A percentile compares a stretch with the other conserved stretches of the same genome.
These are phyloP conservation scores for Wallacemonas rigidus DNA, from an alignment of 208 protist species.

Conservation along the genomic window DNA sequence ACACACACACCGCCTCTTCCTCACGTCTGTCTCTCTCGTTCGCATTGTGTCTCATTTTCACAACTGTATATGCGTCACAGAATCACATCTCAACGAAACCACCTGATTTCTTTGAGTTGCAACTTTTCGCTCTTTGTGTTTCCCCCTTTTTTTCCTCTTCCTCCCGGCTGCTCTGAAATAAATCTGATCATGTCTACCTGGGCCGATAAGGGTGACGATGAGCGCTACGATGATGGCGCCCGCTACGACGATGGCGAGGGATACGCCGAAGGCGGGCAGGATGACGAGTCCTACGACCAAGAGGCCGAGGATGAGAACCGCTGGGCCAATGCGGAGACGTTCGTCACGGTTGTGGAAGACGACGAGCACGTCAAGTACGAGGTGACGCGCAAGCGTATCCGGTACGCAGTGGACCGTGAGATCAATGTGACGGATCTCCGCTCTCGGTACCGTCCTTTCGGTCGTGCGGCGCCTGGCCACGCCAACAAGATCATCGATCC, in stretches of 20 bases:
- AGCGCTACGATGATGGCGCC: slow-evolving; percentile 37
- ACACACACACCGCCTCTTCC: neutral
- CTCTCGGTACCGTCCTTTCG: slow-evolving; percentile 40
- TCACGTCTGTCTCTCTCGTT: slow-evolving; percentile 5
- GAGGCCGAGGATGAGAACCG: slow-evolving; percentile 29
- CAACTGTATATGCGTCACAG: neutral
- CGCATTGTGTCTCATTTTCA: slow-evolving; percentile 13
- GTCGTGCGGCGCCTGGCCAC: slow-evolving; percentile 40
- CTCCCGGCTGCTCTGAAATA: neutral
- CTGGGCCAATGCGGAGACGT: slow-evolving; percentile 64
- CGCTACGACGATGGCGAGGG: slow-evolving; percentile 33
- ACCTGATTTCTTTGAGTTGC: too few relatives aligned
- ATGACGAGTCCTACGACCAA: slow-evolving; percentile 30
- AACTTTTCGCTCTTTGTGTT: too few relatives aligned
- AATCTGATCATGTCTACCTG: slow-evolving; percentile 41
- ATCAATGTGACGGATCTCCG: slow-evolving; percentile 48
- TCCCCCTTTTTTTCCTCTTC: neutral
- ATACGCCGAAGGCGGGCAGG: slow-evolving; percentile 36
- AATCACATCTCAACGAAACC: neutral
- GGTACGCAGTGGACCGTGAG: slow-evolving; percentile 36
- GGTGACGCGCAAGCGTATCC: slow-evolving; percentile 48
- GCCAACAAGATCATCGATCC: slow-evolving; percentile 49
- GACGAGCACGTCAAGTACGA: slow-evolving; percentile 50
- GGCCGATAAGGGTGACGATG: slow-evolving; percentile 61
- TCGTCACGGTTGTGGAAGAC: slow-evolving; percentile 30